phyloP scores from a whole-genome alignment of 2,329 filamentous ascomycete genomes.

The Neofusicoccum parvum region DNA sequence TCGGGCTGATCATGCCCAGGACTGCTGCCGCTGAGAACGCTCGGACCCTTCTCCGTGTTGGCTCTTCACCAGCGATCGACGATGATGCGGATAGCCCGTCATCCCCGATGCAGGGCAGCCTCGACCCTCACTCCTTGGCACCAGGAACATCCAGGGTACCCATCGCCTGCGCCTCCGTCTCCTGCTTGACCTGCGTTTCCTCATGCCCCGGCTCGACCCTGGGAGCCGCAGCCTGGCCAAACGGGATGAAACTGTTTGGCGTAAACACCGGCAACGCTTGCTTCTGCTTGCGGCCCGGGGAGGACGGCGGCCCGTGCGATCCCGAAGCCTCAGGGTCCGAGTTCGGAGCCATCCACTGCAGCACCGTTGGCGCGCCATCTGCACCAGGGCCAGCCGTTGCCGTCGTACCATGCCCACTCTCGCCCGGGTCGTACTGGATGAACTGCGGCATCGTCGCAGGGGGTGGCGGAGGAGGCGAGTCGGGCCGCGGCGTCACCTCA shows the following conservation, averaged over 20 bases:
- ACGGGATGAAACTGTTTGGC: constrained; percentile 41
- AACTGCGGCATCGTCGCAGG: constrained; percentile 36
- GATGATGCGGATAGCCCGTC: constrained; percentile 11
- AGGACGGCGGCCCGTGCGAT: constrained; percentile 22
- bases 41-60: background rate
- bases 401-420: constrained; percentile 25
- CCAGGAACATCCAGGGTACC: background rate
- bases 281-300: constrained; percentile 34
- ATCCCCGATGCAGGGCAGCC: constrained; percentile 13
- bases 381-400: background rate
- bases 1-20: constrained; percentile 5
- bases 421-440: constrained; percentile 33
- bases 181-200: constrained; percentile 13
- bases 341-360: constrained; percentile 39
- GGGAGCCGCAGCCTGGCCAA: constrained; percentile 24
- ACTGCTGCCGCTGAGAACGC: background rate
- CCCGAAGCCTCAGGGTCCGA: constrained; percentile 27
- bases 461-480: constrained; percentile 38
- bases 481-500: constrained; percentile 31
- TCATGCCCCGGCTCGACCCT: background rate
- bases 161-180: background rate
- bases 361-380: constrained; percentile 22
- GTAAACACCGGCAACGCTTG: constrained; percentile 54
- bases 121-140: constrained; percentile 10
- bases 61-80: constrained; percentile 7